A percentile compares a stretch with the other conserved stretches of the same genome.
These are phyloP conservation scores for Acorus calamus DNA, from an alignment of 106 monocot species.

Conservation along the genomic window DNA sequence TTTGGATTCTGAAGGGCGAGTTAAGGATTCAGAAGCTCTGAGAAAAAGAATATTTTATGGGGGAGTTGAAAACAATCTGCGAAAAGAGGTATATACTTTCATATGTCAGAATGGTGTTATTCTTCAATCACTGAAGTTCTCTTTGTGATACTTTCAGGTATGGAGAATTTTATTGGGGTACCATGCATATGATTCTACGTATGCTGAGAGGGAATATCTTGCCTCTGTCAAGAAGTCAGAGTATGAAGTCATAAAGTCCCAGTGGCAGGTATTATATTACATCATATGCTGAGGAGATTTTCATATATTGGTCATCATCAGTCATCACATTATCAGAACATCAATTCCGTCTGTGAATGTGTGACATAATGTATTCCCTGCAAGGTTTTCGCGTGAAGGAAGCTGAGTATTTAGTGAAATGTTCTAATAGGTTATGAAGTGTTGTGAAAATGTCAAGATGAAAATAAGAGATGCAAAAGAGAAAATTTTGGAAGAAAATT, in stretches of 20 bases:
- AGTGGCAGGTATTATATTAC: slow-evolving; percentile 66
- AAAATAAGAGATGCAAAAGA: too few relatives aligned
- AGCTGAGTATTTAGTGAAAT: too few relatives aligned
- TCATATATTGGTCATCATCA: too few relatives aligned
- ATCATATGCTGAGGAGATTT: neutral
- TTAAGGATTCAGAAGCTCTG: slow-evolving; percentile 65
- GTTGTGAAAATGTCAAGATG: too few relatives aligned
- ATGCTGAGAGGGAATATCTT: slow-evolving; percentile 89
- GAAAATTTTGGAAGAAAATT: too few relatives aligned
- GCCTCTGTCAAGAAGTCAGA: slow-evolving; percentile 50
- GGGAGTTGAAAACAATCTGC: slow-evolving; percentile 61
- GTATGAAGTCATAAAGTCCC: slow-evolving; percentile 76
- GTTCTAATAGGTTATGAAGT: too few relatives aligned
- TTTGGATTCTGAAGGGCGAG: slow-evolving; percentile 75
- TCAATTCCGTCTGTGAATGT: too few relatives aligned
- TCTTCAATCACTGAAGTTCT: neutral
- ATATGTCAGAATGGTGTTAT: neutral
- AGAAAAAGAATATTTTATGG: slow-evolving; percentile 88
- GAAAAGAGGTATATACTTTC: slow-evolving; percentile 58
- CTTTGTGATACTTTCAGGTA: slow-evolving; percentile 24
- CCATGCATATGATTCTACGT: slow-evolving; percentile 80
- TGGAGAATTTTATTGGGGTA: slow-evolving; percentile 91
- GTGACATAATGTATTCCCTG: too few relatives aligned
- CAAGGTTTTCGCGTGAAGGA: too few relatives aligned
- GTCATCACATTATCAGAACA: too few relatives aligned